Evolutionary conservation across 768 basidiomycete genomes (phyloP).

Genomic region (Agaricus bisporus): DNA sequence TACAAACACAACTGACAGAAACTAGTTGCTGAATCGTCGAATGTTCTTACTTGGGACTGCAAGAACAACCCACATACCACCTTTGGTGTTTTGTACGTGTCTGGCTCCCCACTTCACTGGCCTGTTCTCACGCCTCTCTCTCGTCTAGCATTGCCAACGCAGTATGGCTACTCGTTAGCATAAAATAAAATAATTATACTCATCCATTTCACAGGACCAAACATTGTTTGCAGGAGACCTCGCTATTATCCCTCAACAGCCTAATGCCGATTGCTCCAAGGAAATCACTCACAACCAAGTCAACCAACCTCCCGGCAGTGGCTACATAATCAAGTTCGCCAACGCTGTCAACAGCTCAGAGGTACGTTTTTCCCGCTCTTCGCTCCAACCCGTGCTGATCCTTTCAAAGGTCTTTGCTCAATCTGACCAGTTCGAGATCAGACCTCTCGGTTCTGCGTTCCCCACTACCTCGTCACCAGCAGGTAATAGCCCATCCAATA

Average conservation of each 20-base stretch:
- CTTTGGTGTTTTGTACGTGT: slow-evolving; percentile 51
- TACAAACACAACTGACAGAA: not conserved
- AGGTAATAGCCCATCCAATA: not conserved
- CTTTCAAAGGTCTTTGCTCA: slow-evolving; percentile 45
- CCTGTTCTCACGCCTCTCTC: slow-evolving; percentile 12
- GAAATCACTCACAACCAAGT: slow-evolving; percentile 41
- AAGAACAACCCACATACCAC: slow-evolving; percentile 24
- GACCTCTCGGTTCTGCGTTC: slow-evolving; percentile 47
- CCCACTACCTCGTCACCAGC: slow-evolving; percentile 31
- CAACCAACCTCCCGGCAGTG: slow-evolving; percentile 31
- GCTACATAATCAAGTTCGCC: slow-evolving; percentile 47
- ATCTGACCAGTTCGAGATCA: slow-evolving; percentile 55
- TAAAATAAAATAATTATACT: not conserved
- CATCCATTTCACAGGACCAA: slow-evolving; percentile 19
- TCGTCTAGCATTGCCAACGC: slow-evolving; percentile 36
- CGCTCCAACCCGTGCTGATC: not conserved
- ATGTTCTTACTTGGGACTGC: slow-evolving; percentile 59
- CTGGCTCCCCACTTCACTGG: slow-evolving; percentile 3
- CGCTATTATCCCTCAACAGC: slow-evolving; percentile 43
- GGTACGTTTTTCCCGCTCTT: slow-evolving; percentile 30
- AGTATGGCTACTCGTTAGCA: slow-evolving; percentile 1
- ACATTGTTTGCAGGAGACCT: slow-evolving; percentile 32
- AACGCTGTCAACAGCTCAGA: slow-evolving; percentile 44
- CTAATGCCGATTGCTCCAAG: slow-evolving; percentile 57
- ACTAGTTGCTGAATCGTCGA: slow-evolving; percentile 38